Evolutionary conservation across 1,284 basidiomycete species (phyloP).

Genomic region (Naganishia albida): DNA sequence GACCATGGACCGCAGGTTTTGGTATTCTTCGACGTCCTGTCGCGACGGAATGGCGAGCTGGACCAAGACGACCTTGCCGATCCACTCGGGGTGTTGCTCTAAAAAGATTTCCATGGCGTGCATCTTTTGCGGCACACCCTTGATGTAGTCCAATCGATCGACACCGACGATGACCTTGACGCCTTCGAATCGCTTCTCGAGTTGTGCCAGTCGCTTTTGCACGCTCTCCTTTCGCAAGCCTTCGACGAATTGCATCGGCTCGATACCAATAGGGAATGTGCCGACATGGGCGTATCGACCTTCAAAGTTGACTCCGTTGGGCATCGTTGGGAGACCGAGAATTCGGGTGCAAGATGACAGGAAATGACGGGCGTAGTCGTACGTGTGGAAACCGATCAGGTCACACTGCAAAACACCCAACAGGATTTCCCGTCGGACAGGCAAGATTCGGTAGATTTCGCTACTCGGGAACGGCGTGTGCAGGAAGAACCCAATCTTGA

Average conservation of each 20-base stretch:
- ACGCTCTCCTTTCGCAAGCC: constrained; percentile 78
- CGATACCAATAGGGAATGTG: constrained; percentile 98
- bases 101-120: constrained; percentile 96
- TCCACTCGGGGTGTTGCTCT: constrained; percentile 97
- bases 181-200: constrained; percentile 87
- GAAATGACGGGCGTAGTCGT: constrained; percentile 99
- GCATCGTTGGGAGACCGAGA: constrained; percentile 92
- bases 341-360: constrained; percentile 97
- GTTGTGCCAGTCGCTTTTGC: constrained; percentile 71
- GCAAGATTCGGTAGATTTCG: constrained; percentile 97
- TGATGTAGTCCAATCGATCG: constrained; percentile 98
- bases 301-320: constrained; percentile 95
- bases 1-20: constrained; percentile 91
- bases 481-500: constrained; percentile 97
- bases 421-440: constrained; percentile 93
- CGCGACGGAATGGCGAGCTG: constrained; percentile 96
- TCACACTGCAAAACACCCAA: constrained; percentile 95
- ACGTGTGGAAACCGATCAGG: constrained; percentile 98
- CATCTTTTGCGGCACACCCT: constrained; percentile 97
- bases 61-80: constrained; percentile 95
- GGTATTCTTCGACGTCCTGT: constrained; percentile 98
- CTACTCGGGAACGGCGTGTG: constrained; percentile 98
- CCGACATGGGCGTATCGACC: constrained; percentile 94
- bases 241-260: constrained; percentile 87
- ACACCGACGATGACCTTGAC: constrained; percentile 98